These are phyloP conservation scores for Paracorniculantispora psalliotae DNA, from an alignment of 2,329 filamentous ascomycete genomes.

Conservation along the genomic window DNA sequence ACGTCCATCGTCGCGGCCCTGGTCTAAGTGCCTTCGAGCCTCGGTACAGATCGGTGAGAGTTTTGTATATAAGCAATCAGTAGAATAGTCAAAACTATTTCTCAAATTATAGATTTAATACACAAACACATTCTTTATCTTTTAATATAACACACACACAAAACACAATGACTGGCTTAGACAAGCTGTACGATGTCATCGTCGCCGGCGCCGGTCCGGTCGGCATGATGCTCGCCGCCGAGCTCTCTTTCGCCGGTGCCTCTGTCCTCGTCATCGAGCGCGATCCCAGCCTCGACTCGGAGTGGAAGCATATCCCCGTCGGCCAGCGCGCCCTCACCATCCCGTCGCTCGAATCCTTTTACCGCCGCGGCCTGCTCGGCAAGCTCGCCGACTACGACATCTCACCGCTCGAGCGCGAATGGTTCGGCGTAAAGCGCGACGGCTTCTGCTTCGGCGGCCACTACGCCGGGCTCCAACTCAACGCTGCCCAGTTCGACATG, in stretches of 20 bases:
- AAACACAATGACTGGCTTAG: conserved; percentile 3
- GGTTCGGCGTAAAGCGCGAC: conserved; percentile 3
- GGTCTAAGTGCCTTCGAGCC: background rate
- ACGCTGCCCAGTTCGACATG: conserved; percentile 24
- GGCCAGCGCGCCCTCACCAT: conserved; percentile 30
- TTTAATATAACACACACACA: background rate
- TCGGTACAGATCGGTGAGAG: background rate
- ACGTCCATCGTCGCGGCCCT: background rate
- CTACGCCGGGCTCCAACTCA: conserved; percentile 27
- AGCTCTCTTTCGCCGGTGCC: conserved; percentile 27
- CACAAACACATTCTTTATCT: background rate
- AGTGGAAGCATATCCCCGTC: conserved; percentile 26
- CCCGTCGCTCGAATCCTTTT: conserved; percentile 29
- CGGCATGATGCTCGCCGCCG: conserved; percentile 32
- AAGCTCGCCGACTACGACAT: conserved; percentile 19
- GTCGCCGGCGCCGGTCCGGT: conserved; percentile 32
- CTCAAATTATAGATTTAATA: background rate
- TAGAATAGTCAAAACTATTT: background rate
- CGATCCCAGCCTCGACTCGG: conserved; percentile 7
- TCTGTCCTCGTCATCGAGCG: conserved; percentile 34
- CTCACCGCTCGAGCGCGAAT: conserved; percentile 17
- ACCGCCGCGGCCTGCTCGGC: conserved; percentile 34
- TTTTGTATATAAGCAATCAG: background rate
- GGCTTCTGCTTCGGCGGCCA: conserved; percentile 26
- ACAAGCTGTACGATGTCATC: conserved; percentile 28